A percentile compares a stretch with the other conserved stretches of the same genome.
Conservation (phyloP, 768 basidiomycete genomes). For the Kwoniella mangroviensis region DNA sequence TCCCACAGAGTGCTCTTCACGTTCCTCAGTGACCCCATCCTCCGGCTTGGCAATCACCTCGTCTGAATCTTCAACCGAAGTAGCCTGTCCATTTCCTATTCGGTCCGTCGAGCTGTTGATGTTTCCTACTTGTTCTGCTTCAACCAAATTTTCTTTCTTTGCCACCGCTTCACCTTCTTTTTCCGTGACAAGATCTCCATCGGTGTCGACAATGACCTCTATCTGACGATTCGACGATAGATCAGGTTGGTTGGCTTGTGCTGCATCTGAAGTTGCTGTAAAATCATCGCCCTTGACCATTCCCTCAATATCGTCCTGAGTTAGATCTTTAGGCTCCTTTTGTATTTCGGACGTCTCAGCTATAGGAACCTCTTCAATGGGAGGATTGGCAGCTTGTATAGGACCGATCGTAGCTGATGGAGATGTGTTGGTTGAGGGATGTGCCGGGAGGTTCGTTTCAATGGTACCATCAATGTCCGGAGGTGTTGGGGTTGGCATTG, state of each 20-base stretch:
- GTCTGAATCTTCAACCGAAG: no score
- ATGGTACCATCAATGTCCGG: no score
- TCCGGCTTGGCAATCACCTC: background rate
- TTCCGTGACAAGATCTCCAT: no score
- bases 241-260: background rate
- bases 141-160: background rate
- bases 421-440: background rate
- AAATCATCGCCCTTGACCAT: background rate
- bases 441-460: no score
- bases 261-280: background rate
- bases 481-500: no score
- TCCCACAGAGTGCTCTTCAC: background rate
- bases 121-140: background rate
- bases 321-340: conserved; percentile 7
- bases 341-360: background rate
- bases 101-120: no score
- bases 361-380: background rate
- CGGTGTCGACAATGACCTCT: no score
- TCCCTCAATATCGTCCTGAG: background rate
- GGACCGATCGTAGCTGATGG: conserved; percentile 19
- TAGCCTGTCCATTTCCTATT: no score
- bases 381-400: conserved; percentile 8
- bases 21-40: background rate
- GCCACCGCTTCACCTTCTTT: background rate
- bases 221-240: no score